phyloP scores from a whole-genome alignment of 2,329 filamentous ascomycete genomes.

The Lithohypha guttulata region DNA sequence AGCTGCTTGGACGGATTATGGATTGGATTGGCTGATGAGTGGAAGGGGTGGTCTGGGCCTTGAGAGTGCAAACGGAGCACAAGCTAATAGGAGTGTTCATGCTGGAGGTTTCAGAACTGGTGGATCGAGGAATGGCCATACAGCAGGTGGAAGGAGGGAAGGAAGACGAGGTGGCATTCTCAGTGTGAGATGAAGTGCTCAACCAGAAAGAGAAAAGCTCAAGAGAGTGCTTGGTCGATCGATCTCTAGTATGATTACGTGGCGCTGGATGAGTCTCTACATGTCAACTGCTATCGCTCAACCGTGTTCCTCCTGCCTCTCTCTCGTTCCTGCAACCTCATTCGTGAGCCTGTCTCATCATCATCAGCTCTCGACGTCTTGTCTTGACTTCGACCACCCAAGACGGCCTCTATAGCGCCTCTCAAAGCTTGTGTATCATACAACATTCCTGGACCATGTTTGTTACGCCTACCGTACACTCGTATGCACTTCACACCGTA shows the following conservation, averaged over 20 bases:
- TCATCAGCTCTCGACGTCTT: neutral
- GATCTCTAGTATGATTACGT: neutral
- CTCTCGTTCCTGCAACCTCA: neutral
- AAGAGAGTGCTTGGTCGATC: no score
- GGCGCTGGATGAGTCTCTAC: no score
- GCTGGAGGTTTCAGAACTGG: no score
- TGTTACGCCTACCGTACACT: constrained; percentile 58
- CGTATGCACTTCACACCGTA: constrained; percentile 57
- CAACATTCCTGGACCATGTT: constrained; percentile 41
- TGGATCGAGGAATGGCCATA: no score
- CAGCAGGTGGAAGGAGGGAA: neutral
- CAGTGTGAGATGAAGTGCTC: neutral
- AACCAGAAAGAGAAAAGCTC: no score
- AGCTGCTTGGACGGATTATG: constrained; percentile 48
- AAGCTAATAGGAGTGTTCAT: no score
- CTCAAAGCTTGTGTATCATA: constrained; percentile 69
- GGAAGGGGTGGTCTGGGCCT: constrained; percentile 8
- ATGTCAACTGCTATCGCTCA: constrained; percentile 1
- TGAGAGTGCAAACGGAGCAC: neutral
- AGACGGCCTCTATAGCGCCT: constrained; percentile 65
- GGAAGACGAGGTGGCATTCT: neutral
- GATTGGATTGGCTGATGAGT: constrained; percentile 24
- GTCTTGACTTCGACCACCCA: constrained; percentile 27
- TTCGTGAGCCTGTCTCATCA: neutral
- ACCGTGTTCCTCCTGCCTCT: constrained; percentile 8